Evolutionary conservation across 75 land plant species (phyloP), one percentile per base, ranked within the genome.

Genomic region (Cunninghamia lanceolata): DNA sequence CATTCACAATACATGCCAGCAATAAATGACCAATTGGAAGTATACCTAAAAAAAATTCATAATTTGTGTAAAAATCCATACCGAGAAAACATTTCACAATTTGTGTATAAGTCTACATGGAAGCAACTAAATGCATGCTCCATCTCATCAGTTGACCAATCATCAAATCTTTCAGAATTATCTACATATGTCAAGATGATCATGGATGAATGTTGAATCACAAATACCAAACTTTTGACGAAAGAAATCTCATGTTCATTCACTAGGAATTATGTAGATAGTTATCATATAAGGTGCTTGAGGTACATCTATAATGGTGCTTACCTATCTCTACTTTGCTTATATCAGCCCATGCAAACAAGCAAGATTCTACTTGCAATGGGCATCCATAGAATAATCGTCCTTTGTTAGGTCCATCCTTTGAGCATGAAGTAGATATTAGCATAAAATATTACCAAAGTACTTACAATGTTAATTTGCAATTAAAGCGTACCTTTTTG

Each of bases 391-490:
- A 88, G 35, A 88, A 88, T 19, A 76, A 70, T 70, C 82, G 88
- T 9, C 89, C 89, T 36, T 76, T 85, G 66, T 85, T 85, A 38
- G 40, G 54, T 45, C 88, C 88, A 75, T 86, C 89, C 89, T 88
- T 56, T n/a, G 40, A 50, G 16, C 43, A 88, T 9, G n/a, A 47
- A 71, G 35, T 42, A n/a, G 28, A 53, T 16, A 50, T 53, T 83
- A 83, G 63, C 14, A 15, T 34, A 32, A 50, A 13, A 83, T 50
- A 17, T 13, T 19, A 53, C 9, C 38, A 34, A 50, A 83, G 16
- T 52, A n/a, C 35, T 50, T 15, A 54, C 68, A 76, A 21, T 42
- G 39, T 38, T 50, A 47, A 4, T 52, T 35, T 21, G 17, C 45
- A 28, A 68, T 42, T 56, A 47, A 46, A 45, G 38, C 9, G 34